Evolutionary conservation across 768 basidiomycete genomes (phyloP), one percentile per base, ranked within the genome.

Genomic region (Pleurotus eryngii): DNA sequence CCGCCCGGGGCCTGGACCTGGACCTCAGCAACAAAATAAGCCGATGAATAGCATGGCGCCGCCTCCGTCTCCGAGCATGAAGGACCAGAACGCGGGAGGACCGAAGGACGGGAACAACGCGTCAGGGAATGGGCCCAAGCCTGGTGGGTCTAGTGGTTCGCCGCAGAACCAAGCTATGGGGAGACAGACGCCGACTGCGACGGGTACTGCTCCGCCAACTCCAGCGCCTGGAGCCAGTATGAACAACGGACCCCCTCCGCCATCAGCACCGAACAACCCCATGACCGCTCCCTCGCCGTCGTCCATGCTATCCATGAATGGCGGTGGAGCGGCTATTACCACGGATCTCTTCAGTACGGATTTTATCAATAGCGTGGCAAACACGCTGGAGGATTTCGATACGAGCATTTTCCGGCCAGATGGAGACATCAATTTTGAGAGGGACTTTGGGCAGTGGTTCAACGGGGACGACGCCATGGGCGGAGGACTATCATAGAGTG

Each of bases 371-470:
- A 75, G 71, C 11, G 70, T 78, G 8, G 70, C 71, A 18, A 69
- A 57, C 47, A 66, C 72, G 22, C 58, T 81, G 65, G 80, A 79
- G 22, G 76, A 75, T 4, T 77, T 78, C 49, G 74, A 76, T 56
- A 35, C 69, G 9, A 59, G 65, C 12, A 56, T 83, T 42, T 81
- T 83, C 64, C 67, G 74, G 46, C 61, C 69, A n/a, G 75, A 78
- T 49, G 76, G 75, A 1, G 74, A 81, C 57, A 70, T 87, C 65
- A 83, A 86, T 64, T 87, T 88, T 61, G 87, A 87, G 68, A 75
- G 85, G 64, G 87, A 88, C 63, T 89, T 89, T 69, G 83, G 85
- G 56, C 84, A 87, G 64, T 89, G 87, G 87, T 88, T 90, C 62
- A 85, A 84, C 65, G 80, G 78, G 5, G 81, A 85, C 55, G 80